phyloP scores from a whole-genome alignment of 208 protist genomes.

The Tritrichomonas musculus region DNA sequence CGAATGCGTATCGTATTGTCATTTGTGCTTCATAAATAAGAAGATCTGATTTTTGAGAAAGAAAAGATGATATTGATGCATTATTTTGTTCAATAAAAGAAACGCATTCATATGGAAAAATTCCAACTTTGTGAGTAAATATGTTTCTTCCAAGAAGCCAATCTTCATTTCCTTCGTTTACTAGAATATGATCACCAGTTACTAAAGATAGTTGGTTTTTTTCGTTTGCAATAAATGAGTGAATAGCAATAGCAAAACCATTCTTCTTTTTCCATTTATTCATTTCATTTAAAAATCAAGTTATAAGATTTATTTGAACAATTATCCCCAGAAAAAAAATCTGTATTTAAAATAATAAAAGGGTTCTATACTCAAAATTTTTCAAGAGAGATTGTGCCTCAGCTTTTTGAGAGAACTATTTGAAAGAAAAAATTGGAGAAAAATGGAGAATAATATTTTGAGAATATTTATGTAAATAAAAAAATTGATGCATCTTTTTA shows the following conservation, averaged over 20 bases:
- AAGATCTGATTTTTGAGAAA: neutral
- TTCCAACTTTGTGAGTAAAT: neutral
- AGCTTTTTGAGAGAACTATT: no score
- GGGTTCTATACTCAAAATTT: no score
- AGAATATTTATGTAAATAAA: no score
- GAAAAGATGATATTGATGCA: neutral
- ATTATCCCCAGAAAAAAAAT: no score
- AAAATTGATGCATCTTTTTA: no score
- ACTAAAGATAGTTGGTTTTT: neutral
- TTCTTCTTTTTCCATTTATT: neutral
- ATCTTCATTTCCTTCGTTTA: neutral
- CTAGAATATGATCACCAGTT: neutral
- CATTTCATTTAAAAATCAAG: no score
- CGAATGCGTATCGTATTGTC: neutral
- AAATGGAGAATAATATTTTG: no score
- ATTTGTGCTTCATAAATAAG: neutral
- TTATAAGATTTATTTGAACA: no score
- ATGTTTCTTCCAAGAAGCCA: constrained; percentile 18
- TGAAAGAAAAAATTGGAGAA: no score
- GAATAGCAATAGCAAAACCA: neutral
- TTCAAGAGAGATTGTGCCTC: no score
- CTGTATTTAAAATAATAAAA: no score
- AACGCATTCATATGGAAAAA: neutral
- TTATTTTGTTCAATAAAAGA: neutral
- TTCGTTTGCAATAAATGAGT: neutral